Conservation (phyloP, 2,329 filamentous ascomycete species). For the Macrophomina tecta region DNA sequence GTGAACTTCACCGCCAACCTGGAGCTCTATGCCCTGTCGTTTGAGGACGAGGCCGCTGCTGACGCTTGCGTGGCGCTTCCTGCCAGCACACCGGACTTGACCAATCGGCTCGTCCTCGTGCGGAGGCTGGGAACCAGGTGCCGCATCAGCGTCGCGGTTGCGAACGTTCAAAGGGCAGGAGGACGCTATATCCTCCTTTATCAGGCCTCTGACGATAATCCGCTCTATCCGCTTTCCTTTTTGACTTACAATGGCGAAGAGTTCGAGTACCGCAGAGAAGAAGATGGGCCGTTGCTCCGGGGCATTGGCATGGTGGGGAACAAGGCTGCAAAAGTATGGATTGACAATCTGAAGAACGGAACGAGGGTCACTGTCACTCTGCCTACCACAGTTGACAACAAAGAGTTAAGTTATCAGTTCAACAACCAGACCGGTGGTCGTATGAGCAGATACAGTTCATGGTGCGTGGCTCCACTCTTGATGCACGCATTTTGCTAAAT, state of each 20-base stretch:
- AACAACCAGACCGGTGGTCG: conserved; percentile 3
- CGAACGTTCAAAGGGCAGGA: not conserved
- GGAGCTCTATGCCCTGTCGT: conserved; percentile 1
- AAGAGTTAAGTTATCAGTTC: not conserved
- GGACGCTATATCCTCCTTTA: not conserved
- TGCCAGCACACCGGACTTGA: not conserved
- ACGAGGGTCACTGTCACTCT: not conserved
- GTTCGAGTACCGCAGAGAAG: not conserved
- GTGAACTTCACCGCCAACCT: not conserved
- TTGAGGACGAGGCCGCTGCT: not conserved
- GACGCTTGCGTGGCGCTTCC: not conserved
- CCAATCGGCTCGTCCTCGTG: conserved; percentile 1
- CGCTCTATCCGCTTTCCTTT: not conserved
- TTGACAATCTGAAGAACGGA: not conserved
- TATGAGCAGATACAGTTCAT: not conserved
- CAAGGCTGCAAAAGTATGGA: not conserved
- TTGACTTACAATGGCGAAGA: not conserved
- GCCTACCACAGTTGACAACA: not conserved
- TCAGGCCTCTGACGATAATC: not conserved
- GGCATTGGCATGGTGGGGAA: not conserved
- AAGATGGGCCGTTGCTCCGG: not conserved
- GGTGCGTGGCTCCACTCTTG: not conserved
- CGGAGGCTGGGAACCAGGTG: not conserved
- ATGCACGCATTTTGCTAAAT: not conserved
- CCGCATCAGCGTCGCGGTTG: not conserved